These are phyloP conservation scores for Xerocomus minutiporus DNA, from an alignment of 1,284 basidiomycete species.

Conservation along the genomic window DNA sequence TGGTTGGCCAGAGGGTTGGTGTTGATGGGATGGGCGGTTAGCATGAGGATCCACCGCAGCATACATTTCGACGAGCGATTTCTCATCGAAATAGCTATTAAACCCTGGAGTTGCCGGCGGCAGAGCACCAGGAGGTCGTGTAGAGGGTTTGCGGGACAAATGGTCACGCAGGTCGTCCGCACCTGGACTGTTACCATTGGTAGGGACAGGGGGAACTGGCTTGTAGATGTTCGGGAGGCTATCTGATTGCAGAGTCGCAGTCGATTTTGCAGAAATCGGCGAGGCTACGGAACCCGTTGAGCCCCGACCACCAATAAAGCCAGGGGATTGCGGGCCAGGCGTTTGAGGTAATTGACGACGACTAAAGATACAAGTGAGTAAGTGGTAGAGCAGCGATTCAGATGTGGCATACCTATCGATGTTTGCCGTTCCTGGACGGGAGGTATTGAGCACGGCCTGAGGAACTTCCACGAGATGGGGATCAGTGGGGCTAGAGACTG, in stretches of 20 bases:
- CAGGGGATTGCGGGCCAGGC: constrained; percentile 18
- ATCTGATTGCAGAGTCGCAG: constrained; percentile 18
- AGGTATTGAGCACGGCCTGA: constrained; percentile 11
- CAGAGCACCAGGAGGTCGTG: constrained; percentile 34
- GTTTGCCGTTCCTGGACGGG: constrained; percentile 26
- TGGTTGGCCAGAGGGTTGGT: constrained; percentile 17
- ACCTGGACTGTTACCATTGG: constrained; percentile 8
- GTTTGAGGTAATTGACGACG: constrained; percentile 30
- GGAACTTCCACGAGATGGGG: constrained; percentile 15
- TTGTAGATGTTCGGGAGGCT: constrained; percentile 27
- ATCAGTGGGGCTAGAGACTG: constrained; percentile 19
- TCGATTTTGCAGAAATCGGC: constrained; percentile 17
- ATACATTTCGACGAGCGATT: constrained; percentile 25
- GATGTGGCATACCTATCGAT: constrained; percentile 23
- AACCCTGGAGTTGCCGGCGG: constrained; percentile 33
- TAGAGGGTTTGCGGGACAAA: constrained; percentile 20
- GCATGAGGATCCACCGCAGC: constrained; percentile 18
- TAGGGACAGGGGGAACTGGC: constrained; percentile 30
- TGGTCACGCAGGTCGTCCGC: constrained; percentile 21
- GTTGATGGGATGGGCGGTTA: constrained; percentile 22
- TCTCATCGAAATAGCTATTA: constrained; percentile 24
- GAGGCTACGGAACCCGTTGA: constrained; percentile 23
- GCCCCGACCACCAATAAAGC: constrained; percentile 13
- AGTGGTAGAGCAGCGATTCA: not conserved
- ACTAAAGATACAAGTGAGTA: constrained; percentile 10